These are phyloP conservation scores for Populus hybrid DNA, from an alignment of 441 rosid genomes.

Conservation along the genomic window DNA sequence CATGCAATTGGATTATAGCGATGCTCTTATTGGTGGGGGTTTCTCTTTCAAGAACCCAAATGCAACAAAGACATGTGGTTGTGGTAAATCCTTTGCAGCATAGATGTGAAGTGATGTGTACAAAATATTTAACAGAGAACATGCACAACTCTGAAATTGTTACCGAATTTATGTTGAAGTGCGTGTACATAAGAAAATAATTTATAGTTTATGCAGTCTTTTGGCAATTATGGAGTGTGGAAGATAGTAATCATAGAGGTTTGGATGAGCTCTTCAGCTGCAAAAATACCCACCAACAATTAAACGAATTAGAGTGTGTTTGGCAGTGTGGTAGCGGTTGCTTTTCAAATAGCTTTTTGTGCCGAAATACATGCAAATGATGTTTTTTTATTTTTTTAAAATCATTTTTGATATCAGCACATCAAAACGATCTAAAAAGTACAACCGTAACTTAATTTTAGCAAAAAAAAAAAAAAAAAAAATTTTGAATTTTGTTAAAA, in stretches of 20 bases:
- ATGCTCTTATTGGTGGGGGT: slow-evolving; percentile 96
- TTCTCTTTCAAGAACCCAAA: slow-evolving; percentile 92
- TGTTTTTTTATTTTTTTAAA: too few relatives aligned
- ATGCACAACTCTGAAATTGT: slow-evolving; percentile 1
- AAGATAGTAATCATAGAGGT: not conserved
- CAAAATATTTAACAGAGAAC: not conserved
- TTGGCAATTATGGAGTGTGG: not conserved
- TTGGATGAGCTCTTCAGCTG: not conserved
- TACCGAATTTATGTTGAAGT: not conserved
- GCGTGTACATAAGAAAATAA: not conserved
- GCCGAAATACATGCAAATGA: too few relatives aligned
- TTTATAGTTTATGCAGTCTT: not conserved
- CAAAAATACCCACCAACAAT: not conserved
- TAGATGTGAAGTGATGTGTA: slow-evolving; percentile 42
- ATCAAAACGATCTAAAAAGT: too few relatives aligned
- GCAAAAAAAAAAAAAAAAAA: too few relatives aligned
- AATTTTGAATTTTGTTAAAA: too few relatives aligned
- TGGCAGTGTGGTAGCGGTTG: too few relatives aligned
- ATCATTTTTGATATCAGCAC: too few relatives aligned
- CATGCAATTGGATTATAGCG: slow-evolving; percentile 93
- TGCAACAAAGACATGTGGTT: slow-evolving; percentile 92
- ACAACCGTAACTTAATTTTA: too few relatives aligned
- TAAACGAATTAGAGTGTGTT: too few relatives aligned
- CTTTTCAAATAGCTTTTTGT: too few relatives aligned
- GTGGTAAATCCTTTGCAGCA: slow-evolving; percentile 93